Evolutionary conservation across 805 yeast genomes (phyloP).

Genomic region (Barnettozyma populi): DNA sequence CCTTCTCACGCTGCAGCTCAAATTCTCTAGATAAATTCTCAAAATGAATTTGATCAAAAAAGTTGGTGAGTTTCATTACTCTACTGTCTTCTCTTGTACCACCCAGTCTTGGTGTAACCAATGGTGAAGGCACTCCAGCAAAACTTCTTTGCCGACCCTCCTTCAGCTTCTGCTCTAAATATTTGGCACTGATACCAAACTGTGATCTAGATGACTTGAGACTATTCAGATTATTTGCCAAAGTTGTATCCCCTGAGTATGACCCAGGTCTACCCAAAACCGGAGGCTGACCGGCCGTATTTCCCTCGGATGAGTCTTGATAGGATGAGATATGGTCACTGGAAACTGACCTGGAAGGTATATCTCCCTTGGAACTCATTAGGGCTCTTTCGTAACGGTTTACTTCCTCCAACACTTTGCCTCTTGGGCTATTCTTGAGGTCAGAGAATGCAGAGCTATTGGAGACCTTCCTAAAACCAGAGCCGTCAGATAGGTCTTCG

Average conservation of each 20-base stretch:
- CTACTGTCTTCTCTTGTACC: slow-evolving; percentile 29
- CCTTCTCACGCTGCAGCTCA: slow-evolving; percentile 78
- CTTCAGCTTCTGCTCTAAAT: slow-evolving; percentile 23
- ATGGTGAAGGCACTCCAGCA: slow-evolving; percentile 1
- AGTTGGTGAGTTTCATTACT: slow-evolving; percentile 62
- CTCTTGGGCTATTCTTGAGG: slow-evolving; percentile 17
- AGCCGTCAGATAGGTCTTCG: neutral
- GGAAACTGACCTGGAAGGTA: neutral
- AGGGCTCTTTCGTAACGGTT: slow-evolving; percentile 27
- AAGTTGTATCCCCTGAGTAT: neutral
- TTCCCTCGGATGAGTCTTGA: neutral
- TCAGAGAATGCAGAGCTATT: slow-evolving; percentile 5
- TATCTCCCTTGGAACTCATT: slow-evolving; percentile 2
- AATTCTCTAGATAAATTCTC: slow-evolving; percentile 81
- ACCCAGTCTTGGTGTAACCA: slow-evolving; percentile 7
- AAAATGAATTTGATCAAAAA: slow-evolving; percentile 69
- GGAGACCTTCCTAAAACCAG: slow-evolving; percentile 5
- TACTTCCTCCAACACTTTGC: slow-evolving; percentile 27
- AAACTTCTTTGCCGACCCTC: slow-evolving; percentile 25
- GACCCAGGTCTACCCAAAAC: neutral
- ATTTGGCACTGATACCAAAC: slow-evolving; percentile 24
- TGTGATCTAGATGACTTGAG: slow-evolving; percentile 5
- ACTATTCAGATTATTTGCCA: neutral
- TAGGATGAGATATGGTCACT: neutral
- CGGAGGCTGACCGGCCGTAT: neutral